Evolutionary conservation across 2,329 filamentous ascomycete genomes (phyloP), one percentile per base, ranked within the genome.

Genomic region (Alternaria sp.): DNA sequence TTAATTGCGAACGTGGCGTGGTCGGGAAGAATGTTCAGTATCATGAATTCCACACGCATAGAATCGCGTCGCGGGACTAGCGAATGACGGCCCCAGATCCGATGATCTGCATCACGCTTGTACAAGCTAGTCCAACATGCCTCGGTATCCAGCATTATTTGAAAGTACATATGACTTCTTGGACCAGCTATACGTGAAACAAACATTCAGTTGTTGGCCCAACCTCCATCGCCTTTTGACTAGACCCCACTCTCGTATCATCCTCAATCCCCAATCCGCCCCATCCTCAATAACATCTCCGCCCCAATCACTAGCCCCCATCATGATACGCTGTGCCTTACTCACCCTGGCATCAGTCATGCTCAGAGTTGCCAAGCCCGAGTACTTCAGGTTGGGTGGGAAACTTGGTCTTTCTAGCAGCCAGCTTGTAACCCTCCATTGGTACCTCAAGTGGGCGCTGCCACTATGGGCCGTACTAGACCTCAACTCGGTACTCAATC

Each of bases 401-500:
- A 62, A 41, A 26, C 43, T 72, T 61, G 58, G 60, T 66, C 49
- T 78, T 67, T 61, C 64, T 61, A 49, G 62, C 57, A 54, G 69
- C 60, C 65, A 73, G 69, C 57, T 69, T 59, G 39, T 65, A 67
- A 58, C 57, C 22, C 51, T 75, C 16, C n/a, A 67, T 47, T 67
- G 63, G 18, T 54, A 65, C 22, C 59, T 78, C 51, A 75, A 73
- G 55, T 76, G 69, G 70, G 47, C 64, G 16, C 49, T 75, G 42
- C 69, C 67, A 1, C 22, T 72, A 18, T 69, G 62, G 53, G 60
- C 75, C 12, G 22, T 72, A 20, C 38, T 63, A 14, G 71, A 76
- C 41, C 41, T 67, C 26, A 78, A 78, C 51, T 64, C 65, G 7
- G 20, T 64, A 9, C 61, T 78, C 14, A 77, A 71, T 56, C 61